Percentiles rank a stretch among this genome's conserved stretches.
Evolutionary conservation across 2,329 filamentous ascomycete species (phyloP).

Genomic region (Calonectria pseudoturangicola): DNA sequence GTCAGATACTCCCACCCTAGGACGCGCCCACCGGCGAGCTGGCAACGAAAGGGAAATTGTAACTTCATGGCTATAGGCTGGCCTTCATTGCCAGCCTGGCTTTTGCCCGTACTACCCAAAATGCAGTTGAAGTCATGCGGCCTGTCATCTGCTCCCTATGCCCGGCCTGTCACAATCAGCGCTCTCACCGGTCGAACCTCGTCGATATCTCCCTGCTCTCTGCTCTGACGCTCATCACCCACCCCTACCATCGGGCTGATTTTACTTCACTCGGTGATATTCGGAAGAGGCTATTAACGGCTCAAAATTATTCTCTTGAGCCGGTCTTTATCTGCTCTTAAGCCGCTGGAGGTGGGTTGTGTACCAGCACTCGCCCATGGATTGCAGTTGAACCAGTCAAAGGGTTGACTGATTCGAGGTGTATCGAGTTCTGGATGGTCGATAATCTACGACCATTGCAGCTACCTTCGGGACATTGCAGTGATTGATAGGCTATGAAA

Average conservation of each 20-base stretch:
- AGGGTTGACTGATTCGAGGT: neutral
- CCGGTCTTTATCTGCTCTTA: neutral
- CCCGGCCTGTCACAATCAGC: neutral
- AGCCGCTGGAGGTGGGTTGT: neutral
- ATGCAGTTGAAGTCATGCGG: conserved; percentile 39
- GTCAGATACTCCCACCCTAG: conserved; percentile 20
- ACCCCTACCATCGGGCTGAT: neutral
- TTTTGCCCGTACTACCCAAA: conserved; percentile 45
- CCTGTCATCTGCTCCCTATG: conserved; percentile 23
- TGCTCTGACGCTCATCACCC: conserved; percentile 15
- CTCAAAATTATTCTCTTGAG: conserved; percentile 1
- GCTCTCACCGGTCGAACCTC: conserved; percentile 30
- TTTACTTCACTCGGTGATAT: neutral
- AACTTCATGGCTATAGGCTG: neutral
- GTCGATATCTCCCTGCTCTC: conserved; percentile 5
- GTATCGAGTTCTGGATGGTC: conserved; percentile 3
- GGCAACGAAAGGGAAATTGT: conserved; percentile 7
- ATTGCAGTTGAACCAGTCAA: conserved; percentile 7
- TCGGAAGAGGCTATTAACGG: conserved; percentile 34
- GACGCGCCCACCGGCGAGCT: neutral
- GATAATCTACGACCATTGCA: neutral
- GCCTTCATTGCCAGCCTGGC: neutral
- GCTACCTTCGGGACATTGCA: neutral
- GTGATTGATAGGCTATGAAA: conserved; percentile 8
- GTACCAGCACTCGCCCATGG: neutral